phyloP scores from a whole-genome alignment of 2,329 filamentous ascomycete species.

The Cryoendolithus antarcticus region DNA sequence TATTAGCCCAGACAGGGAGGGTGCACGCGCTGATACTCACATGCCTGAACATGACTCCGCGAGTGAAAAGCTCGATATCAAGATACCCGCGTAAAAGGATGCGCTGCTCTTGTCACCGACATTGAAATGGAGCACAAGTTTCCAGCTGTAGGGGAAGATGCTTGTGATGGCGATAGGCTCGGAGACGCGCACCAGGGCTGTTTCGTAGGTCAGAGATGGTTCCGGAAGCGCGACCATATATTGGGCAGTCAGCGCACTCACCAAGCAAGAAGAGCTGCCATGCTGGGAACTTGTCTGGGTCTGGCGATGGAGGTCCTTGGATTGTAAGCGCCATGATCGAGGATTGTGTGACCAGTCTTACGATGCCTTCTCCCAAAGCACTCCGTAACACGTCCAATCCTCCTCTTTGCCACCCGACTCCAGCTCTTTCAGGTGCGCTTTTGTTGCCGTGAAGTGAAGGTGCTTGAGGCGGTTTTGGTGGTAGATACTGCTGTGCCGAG shows the following conservation, averaged over 20 bases:
- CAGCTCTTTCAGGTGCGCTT: too few species aligned
- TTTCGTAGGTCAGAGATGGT: not conserved
- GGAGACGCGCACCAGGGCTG: conserved; percentile 82
- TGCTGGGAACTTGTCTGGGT: conserved; percentile 66
- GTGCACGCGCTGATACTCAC: conserved; percentile 17
- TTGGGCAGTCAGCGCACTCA: conserved; percentile 33
- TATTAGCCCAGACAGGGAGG: not conserved
- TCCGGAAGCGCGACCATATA: not conserved
- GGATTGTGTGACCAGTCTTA: conserved; percentile 10
- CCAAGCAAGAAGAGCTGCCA: conserved; percentile 74
- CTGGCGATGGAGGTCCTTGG: conserved; percentile 41
- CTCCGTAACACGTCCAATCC: not conserved
- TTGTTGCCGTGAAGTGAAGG: too few species aligned
- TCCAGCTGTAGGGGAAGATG: conserved; percentile 86
- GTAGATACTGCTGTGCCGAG: too few species aligned
- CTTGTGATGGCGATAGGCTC: conserved; percentile 88
- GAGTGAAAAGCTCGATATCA: conserved; percentile 76
- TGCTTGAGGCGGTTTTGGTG: too few species aligned
- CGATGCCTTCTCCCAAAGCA: conserved; percentile 7
- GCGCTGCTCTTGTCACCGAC: conserved; percentile 62
- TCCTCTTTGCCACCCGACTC: too few species aligned
- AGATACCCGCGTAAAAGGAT: conserved; percentile 75
- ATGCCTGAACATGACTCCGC: conserved; percentile 75
- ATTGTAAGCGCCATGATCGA: conserved; percentile 45
- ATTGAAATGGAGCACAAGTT: conserved; percentile 64